Evolutionary conservation across 345 rosid species (phyloP).

Genomic region (Angophora floribunda): DNA sequence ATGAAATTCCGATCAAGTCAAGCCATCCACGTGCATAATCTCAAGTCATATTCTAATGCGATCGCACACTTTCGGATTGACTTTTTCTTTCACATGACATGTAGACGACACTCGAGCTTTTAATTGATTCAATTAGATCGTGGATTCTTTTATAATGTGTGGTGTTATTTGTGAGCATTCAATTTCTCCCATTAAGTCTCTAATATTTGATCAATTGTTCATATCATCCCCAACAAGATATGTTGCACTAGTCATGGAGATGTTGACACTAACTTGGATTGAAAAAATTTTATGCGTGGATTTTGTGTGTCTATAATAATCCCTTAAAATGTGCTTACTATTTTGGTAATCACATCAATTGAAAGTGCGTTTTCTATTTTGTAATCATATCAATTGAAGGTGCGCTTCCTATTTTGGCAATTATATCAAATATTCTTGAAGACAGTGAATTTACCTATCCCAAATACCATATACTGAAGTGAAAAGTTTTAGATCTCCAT

Average conservation of each 20-base stretch:
- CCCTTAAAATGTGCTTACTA: accelerated
- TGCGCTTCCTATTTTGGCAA: no score
- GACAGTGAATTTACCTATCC: neutral
- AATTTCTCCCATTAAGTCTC: accelerated
- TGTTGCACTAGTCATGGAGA: neutral
- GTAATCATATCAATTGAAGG: no score
- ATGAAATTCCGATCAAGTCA: neutral
- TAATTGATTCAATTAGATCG: neutral
- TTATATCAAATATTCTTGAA: neutral
- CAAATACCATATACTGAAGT: accelerated
- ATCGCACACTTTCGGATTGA: accelerated
- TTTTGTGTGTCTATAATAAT: neutral
- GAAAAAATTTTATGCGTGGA: accelerated
- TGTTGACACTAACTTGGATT: neutral
- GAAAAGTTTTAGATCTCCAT: neutral
- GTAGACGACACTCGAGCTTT: accelerated
- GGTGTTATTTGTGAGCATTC: accelerated
- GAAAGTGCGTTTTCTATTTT: no score
- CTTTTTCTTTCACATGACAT: accelerated
- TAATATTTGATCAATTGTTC: neutral
- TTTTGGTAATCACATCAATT: neutral
- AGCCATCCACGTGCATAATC: neutral
- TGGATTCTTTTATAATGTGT: accelerated
- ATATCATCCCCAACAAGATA: neutral
- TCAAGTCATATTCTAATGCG: accelerated